phyloP scores from a whole-genome alignment of 441 rosid species.

The Erodium trifolium region DNA sequence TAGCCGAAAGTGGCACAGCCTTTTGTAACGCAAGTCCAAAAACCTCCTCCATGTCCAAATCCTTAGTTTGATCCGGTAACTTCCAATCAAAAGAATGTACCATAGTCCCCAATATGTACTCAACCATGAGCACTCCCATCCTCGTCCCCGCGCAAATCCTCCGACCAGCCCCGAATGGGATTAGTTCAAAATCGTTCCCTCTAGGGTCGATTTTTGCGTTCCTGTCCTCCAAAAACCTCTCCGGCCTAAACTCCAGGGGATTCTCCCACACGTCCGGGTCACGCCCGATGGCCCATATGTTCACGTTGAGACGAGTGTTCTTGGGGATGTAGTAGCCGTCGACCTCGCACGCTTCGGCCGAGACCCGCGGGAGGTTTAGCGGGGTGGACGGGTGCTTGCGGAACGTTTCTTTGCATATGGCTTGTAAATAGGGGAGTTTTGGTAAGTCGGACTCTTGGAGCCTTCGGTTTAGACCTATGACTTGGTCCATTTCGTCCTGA shows the following conservation, averaged over 20 bases:
- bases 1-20: slow-evolving; percentile 40
- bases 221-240: slow-evolving; percentile 31
- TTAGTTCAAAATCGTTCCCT: slow-evolving; percentile 49
- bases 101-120: slow-evolving; percentile 46
- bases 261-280: slow-evolving; percentile 46
- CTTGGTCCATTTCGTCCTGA: slow-evolving; percentile 54
- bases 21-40: slow-evolving; percentile 60
- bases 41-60: slow-evolving; percentile 47
- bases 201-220: slow-evolving; percentile 34
- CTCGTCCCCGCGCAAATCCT: slow-evolving; percentile 55
- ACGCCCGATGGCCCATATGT: slow-evolving; percentile 59
- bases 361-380: slow-evolving; percentile 45
- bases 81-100: slow-evolving; percentile 53
- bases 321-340: slow-evolving; percentile 51
- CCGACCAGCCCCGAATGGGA: slow-evolving; percentile 50
- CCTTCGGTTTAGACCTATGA: slow-evolving; percentile 42
- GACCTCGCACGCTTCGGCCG: slow-evolving; percentile 36
- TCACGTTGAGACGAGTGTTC: slow-evolving; percentile 37
- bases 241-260: slow-evolving; percentile 35
- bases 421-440: slow-evolving; percentile 39
- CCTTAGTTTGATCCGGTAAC: slow-evolving; percentile 23
- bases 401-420: slow-evolving; percentile 45
- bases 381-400: slow-evolving; percentile 63
- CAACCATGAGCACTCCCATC: slow-evolving; percentile 51
- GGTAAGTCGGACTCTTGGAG: slow-evolving; percentile 40